These are phyloP conservation scores for Rhypophila decipiens DNA, from an alignment of 495 filamentous ascomycete species.

Conservation along the genomic window DNA sequence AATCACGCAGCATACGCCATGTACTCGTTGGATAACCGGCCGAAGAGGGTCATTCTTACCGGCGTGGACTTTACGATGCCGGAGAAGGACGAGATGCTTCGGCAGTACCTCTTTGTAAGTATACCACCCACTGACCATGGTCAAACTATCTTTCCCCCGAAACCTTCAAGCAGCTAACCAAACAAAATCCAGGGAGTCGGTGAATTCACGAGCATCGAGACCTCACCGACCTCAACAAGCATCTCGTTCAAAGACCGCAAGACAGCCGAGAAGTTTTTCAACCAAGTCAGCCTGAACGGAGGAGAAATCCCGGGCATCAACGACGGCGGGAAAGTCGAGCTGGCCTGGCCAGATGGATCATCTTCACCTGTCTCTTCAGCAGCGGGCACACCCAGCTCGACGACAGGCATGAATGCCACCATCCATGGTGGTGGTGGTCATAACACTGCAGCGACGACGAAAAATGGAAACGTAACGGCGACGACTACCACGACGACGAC, in stretches of 20 bases:
- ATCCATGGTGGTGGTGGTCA: slow-evolving; percentile 2
- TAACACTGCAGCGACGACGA: not conserved
- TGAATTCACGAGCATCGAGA: slow-evolving; percentile 72
- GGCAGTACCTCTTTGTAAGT: slow-evolving; percentile 81
- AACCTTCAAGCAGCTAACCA: not conserved
- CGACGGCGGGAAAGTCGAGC: slow-evolving; percentile 66
- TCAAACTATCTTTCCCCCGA: not conserved
- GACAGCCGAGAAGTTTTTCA: slow-evolving; percentile 81
- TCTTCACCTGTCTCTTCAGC: not conserved
- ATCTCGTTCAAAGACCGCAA: slow-evolving; percentile 86
- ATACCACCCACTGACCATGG: not conserved
- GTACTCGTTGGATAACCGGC: slow-evolving; percentile 80
- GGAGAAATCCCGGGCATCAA: slow-evolving; percentile 61
- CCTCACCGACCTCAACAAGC: slow-evolving; percentile 52
- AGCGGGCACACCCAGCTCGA: not conserved
- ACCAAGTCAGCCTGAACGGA: slow-evolving; percentile 47
- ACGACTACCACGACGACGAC: not conserved
- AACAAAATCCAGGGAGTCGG: slow-evolving; percentile 57
- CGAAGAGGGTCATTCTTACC: slow-evolving; percentile 66
- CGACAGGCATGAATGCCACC: not conserved
- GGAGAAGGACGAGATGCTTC: slow-evolving; percentile 74
- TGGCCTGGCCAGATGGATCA: slow-evolving; percentile 55
- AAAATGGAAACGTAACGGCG: not conserved
- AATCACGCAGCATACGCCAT: slow-evolving; percentile 52
- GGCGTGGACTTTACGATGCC: slow-evolving; percentile 59